Base-by-base conservation (phyloP, 352 stramenopile species). In the Globisporangium abappressorium region DNA sequence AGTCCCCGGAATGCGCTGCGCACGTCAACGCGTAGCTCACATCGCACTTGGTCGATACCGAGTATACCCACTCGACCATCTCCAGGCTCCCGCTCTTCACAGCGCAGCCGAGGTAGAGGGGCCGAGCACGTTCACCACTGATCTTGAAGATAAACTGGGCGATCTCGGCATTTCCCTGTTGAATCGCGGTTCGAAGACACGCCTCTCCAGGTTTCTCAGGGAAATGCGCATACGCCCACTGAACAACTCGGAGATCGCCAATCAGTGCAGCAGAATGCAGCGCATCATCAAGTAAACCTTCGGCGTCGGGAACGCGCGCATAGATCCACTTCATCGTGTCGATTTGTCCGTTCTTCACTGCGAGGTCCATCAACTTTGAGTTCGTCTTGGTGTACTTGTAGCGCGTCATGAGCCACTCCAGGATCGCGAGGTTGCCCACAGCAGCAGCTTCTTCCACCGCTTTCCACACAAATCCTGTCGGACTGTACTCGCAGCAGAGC, bases 291-390 rank as follows among this genome's bases (percentile, higher is more conserved):
- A 24, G 22, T 9, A 8, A 57, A 2, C 22, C 3, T n/a, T n/a
- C 11, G 30, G 51, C 51, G 0, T 57, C 51, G 0, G 51, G 11
- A 14, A 57, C 11, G 24, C 30, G 9, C 11, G 30, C 33, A 22
- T 57, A 5, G 51, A 57, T 57, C 51, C 51, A 57, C 51, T 57
- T 57, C 12, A 57, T 24, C 24, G 51, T 18, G 9, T 57, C 51
- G 51, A 57, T 11, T 11, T 57, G 51, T 9, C 51, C 51, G 18
- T 36, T 34, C 22, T 57, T 57, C 24, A 14, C 51, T 20, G 51
- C 51, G 12, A 57, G 11, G 15, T 34, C 51, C 11, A 57, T 5
- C 24, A 57, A n/a, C 0, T n/a, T n/a, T 2, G 12, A 28, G 3
- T 8, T 9, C 2, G 3, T 2, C 3, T 57, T 15, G 7, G 33